phyloP scores from a whole-genome alignment of 345 rosid species.

The Hibiscus tridactylites region DNA sequence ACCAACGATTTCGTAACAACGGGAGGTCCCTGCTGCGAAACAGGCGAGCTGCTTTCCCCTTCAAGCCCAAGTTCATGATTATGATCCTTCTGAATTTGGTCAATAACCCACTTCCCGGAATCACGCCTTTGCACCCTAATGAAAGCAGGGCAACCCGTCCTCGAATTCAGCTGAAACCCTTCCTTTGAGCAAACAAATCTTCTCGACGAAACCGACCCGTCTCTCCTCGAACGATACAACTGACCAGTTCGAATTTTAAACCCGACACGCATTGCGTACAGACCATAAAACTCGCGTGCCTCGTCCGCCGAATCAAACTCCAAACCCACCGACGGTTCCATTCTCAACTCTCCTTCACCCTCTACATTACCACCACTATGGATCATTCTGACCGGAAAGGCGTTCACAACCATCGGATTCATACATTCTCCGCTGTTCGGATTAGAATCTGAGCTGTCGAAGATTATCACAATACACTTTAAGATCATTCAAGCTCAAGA shows the following conservation, averaged over 20 bases:
- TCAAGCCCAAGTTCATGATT: slow-evolving; percentile 66
- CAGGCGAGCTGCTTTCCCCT: slow-evolving; percentile 25
- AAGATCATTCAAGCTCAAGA: background rate
- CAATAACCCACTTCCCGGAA: slow-evolving; percentile 86
- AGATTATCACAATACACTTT: background rate
- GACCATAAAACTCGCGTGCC: slow-evolving; percentile 64
- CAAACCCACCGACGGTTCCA: slow-evolving; percentile 57
- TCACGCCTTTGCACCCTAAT: slow-evolving; percentile 71
- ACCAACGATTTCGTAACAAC: slow-evolving; percentile 29
- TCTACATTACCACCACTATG: slow-evolving; percentile 24
- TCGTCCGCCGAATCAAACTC: slow-evolving; percentile 77
- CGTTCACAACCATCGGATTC: slow-evolving; percentile 43
- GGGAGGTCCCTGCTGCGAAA: slow-evolving; percentile 28
- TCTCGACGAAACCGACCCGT: slow-evolving; percentile 77
- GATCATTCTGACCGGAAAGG: slow-evolving; percentile 46
- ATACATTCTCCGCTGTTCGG: slow-evolving; percentile 25
- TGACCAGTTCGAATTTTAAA: slow-evolving; percentile 76
- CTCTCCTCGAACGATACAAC: slow-evolving; percentile 78
- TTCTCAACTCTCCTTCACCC: slow-evolving; percentile 34
- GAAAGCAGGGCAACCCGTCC: slow-evolving; percentile 84
- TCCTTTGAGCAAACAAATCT: slow-evolving; percentile 82
- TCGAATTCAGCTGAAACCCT: slow-evolving; percentile 81
- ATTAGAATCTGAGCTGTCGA: slow-evolving; percentile 48
- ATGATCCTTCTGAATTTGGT: slow-evolving; percentile 75
- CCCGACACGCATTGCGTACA: slow-evolving; percentile 52